Base-by-base conservation (phyloP, 179 eudicot genomes). In the Beta corolliflora region DNA sequence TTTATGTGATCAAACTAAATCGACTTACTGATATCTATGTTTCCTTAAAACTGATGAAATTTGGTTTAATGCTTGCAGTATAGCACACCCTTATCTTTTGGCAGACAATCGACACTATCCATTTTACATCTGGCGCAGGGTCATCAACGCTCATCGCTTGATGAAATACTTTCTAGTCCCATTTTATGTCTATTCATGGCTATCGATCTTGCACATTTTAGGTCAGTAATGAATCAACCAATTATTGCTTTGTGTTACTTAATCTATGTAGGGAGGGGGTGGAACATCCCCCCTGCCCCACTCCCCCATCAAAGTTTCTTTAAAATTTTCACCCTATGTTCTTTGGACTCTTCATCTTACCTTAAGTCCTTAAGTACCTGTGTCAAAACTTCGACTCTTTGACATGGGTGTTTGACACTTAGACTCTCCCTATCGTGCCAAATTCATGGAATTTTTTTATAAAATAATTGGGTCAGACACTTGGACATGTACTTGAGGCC, bases 71-170 rank as follows among this genome's bases (percentile, higher is more conserved):
- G 44, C 77, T 48, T 88, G 89, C 97, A 95, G 99, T 88, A 87
- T 95, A 77, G 99, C 97, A 45, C 98, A 95, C 79, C 94, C 97
- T n/a, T 95, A 95, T 83, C 97, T 95, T 81, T 88, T 95, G 64
- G 99, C 99, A 63, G 98, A 94, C 80, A 94, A 92, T 80, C 91
- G 98, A 61, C 99, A 95, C 80, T 95, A 95, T 81, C 82, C 98
- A 72, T 95, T 95, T 83, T 95, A 95, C 75, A 79, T 95, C 21
- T 94, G 99, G 99, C 90, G 97, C 58, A 95, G 90, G 85, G 83
- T 94, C 84, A 91, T 95, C 87, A 90, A 86, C 1, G 87, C 76
- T 80, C 92, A 91, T 80, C 86, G 88, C 90, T 55, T 83, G 50
- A 89, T 81, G 82, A 91, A 84, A 85, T 94, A 94, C 87, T 86